Percentiles rank a stretch among this genome's conserved stretches.
phyloP scores from a whole-genome alignment of 2,329 filamentous ascomycete genomes.

The Ophiostoma tasmaniense region DNA sequence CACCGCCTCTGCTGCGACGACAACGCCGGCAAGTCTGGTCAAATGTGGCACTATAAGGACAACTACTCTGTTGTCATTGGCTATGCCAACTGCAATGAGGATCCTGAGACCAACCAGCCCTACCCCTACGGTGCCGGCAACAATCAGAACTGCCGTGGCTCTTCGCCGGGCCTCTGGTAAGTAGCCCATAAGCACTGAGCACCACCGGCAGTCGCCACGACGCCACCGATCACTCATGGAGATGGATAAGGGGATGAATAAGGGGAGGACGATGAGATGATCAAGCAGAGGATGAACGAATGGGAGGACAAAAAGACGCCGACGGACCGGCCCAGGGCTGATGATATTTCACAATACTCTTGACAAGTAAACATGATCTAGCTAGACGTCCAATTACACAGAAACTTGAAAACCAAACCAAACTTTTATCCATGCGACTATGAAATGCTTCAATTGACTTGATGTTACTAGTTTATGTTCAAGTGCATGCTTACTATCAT shows the following conservation, averaged over 20 bases:
- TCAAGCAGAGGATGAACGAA: not conserved
- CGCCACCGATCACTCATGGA: not conserved
- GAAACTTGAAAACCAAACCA: not conserved
- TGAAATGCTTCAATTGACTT: too few species aligned
- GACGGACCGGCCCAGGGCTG: not conserved
- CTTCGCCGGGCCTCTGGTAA: conserved; percentile 2
- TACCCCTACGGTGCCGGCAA: conserved; percentile 12
- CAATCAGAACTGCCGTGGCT: conserved; percentile 7
- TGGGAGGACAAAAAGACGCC: not conserved
- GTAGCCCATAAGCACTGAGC: too few species aligned
- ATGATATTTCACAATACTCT: not conserved
- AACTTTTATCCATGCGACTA: not conserved
- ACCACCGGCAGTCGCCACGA: not conserved
- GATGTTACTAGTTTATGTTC: too few species aligned
- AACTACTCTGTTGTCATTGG: conserved; percentile 16
- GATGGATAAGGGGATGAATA: not conserved
- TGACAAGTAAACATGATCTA: not conserved
- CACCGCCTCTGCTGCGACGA: conserved; percentile 16
- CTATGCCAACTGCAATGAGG: conserved; percentile 15
- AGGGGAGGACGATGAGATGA: not conserved
- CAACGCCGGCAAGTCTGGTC: conserved; percentile 13
- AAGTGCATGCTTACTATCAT: too few species aligned
- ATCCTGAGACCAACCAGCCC: not conserved
- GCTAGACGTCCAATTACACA: not conserved
- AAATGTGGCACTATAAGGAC: conserved; percentile 15